phyloP scores from a whole-genome alignment of 2,329 filamentous ascomycete species.

The Arthroderma sp. region DNA sequence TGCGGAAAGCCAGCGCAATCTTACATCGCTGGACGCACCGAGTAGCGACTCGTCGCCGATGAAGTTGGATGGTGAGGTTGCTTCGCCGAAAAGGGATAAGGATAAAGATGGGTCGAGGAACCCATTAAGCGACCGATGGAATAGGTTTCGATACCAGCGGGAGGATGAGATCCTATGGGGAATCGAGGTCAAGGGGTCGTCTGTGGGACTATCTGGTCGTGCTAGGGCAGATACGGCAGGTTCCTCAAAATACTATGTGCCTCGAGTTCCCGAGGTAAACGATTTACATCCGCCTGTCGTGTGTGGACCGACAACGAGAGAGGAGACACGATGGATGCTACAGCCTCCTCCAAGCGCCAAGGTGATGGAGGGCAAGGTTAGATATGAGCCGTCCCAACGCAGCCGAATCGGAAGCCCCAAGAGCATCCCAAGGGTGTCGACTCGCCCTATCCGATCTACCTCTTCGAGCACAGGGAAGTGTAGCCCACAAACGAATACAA shows the following conservation, averaged over 20 bases:
- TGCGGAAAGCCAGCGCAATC: conserved; percentile 45
- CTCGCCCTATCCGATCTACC: not conserved
- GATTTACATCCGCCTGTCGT: conserved; percentile 77
- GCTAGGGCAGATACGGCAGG: conserved; percentile 23
- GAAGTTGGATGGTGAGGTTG: conserved; percentile 2
- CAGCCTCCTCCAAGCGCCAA: conserved; percentile 81
- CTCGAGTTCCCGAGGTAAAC: conserved; percentile 61
- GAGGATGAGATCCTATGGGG: conserved; percentile 85
- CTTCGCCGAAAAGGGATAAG: conserved; percentile 18
- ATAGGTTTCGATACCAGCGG: conserved; percentile 64
- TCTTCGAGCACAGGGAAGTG: not conserved
- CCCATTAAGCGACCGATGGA: conserved; percentile 50
- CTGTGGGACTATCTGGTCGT: conserved; percentile 36
- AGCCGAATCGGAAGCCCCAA: conserved; percentile 8
- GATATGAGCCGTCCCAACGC: conserved; percentile 14
- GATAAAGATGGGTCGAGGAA: conserved; percentile 33
- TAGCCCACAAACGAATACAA: not conserved
- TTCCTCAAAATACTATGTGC: conserved; percentile 46
- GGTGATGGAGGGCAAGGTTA: conserved; percentile 76
- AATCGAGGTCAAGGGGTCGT: conserved; percentile 40
- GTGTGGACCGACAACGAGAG: conserved; percentile 54
- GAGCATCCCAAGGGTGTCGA: conserved; percentile 3
- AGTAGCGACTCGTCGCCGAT: conserved; percentile 13
- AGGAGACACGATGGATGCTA: conserved; percentile 78
- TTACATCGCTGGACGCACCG: conserved; percentile 32